Evolutionary conservation across 805 yeast species (phyloP), one percentile per base, ranked within the genome.

Genomic region (Torulaspora quercuum): DNA sequence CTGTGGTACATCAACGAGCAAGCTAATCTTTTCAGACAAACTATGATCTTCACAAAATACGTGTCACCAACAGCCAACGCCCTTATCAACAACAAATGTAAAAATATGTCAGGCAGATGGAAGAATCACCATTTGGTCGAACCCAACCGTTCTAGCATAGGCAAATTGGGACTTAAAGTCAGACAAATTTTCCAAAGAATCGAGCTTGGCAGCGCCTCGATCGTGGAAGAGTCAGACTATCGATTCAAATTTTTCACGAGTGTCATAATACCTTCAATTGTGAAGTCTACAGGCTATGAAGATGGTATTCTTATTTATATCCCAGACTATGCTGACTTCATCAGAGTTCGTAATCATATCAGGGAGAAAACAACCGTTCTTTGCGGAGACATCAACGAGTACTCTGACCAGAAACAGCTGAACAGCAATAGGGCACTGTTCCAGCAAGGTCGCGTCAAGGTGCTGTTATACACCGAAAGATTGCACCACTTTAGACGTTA

Each of bases 1-100:
- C 82, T 84, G 82, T 89, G 95, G 94, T 79, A 82, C 23, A 80
- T 92, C 46, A 89, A 92, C 53, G 94, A 86, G 44, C 80, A 85
- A 49, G 80, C 85, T 9, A 71, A 68, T 45, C 67, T 68, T 34
- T 69, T 90, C 37, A 75, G 96, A 17, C 98, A 92, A 63, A 76
- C 83, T 0, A 61, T 92, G 52, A 68, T 84, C 3, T 81, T 92
- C 47, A 67, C 84, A n/a, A 85, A 79, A 49, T 85, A 73, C 55
- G 49, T 71, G 7, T 82, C 96, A 1, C 97, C 97, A 7, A 86
- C 78, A 48, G 75, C 90, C 51, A 86, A 82, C 56, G 76, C 78
- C 37, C 52, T 86, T 29, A 55, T 76, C 9, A 62, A 68, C 16
- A 69, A 68, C 38, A 70, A 61, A 49, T 75, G 76, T 11, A 53